phyloP scores from a whole-genome alignment of 2,329 filamentous ascomycete genomes.

The Diaporthe nobilis region DNA sequence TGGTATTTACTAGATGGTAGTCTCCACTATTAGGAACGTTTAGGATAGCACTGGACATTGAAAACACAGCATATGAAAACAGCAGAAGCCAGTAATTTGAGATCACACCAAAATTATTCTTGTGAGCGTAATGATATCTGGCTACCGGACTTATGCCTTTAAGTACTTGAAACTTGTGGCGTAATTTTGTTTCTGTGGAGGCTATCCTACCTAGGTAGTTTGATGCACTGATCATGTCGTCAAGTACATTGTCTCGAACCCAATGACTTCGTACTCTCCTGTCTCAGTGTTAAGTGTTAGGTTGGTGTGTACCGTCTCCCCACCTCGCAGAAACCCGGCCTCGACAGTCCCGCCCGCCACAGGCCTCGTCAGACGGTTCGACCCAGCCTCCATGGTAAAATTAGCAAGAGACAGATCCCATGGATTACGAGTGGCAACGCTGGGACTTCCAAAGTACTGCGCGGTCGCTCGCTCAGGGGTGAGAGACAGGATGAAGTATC shows the following conservation, averaged over 20 bases:
- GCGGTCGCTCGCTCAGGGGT: conserved; percentile 72
- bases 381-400: conserved; percentile 76
- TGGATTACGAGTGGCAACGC: conserved; percentile 69
- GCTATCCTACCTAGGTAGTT: too few species aligned
- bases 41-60: too few species aligned
- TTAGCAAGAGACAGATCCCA: conserved; percentile 78
- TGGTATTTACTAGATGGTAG: neutral
- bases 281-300: conserved; percentile 28
- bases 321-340: conserved; percentile 68
- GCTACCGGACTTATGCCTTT: neutral
- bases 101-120: neutral
- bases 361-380: conserved; percentile 66
- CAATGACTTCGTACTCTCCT: conserved; percentile 16
- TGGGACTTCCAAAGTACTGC: conserved; percentile 75
- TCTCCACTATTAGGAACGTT: too few species aligned
- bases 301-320: conserved; percentile 37
- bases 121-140: neutral
- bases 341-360: conserved; percentile 61
- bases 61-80: neutral
- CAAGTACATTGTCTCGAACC: conserved; percentile 27
- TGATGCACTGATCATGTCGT: neutral
- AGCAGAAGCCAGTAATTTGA: neutral
- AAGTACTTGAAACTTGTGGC: neutral
- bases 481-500: conserved; percentile 78
- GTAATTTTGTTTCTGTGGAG: neutral